These are phyloP conservation scores for Fusarium buxicola DNA, from an alignment of 2,329 filamentous ascomycete genomes.

Conservation along the genomic window DNA sequence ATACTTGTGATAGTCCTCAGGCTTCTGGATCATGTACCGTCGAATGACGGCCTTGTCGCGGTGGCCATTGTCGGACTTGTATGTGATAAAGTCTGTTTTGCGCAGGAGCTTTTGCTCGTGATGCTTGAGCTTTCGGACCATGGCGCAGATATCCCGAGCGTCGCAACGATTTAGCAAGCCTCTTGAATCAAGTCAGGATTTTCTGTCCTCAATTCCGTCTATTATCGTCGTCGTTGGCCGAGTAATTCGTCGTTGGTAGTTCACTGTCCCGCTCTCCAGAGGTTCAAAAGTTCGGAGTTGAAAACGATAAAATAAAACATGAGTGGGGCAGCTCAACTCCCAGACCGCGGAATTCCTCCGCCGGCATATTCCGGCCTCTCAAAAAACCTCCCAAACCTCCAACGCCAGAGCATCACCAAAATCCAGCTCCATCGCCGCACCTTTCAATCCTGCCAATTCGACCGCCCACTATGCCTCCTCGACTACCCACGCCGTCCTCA, in stretches of 20 bases:
- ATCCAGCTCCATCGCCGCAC: constrained; percentile 17
- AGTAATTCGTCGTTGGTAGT: constrained; percentile 1
- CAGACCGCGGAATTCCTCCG: constrained; percentile 42
- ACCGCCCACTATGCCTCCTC: constrained; percentile 54
- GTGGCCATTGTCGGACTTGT: constrained; percentile 89
- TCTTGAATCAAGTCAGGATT: not conserved
- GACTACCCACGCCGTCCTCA: constrained; percentile 48
- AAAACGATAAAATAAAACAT: constrained; percentile 45
- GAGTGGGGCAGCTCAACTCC: constrained; percentile 31
- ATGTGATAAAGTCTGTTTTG: constrained; percentile 92
- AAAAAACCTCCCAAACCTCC: constrained; percentile 46
- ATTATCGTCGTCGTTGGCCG: constrained; percentile 1
- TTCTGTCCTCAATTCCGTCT: not conserved
- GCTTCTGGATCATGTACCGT: constrained; percentile 91
- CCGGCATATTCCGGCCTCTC: constrained; percentile 37
- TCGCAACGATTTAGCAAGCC: not conserved
- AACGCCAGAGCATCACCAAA: constrained; percentile 33
- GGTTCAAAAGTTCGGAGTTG: constrained; percentile 27
- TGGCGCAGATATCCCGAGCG: constrained; percentile 55
- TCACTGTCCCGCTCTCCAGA: constrained; percentile 6
- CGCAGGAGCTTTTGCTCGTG: constrained; percentile 97
- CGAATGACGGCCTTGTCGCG: constrained; percentile 83
- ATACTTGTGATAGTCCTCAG: constrained; percentile 81
- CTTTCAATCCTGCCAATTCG: constrained; percentile 22
- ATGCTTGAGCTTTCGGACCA: constrained; percentile 97